Base-by-base conservation (phyloP, 2,329 filamentous ascomycete species). In the Pyrenophora graminea region DNA sequence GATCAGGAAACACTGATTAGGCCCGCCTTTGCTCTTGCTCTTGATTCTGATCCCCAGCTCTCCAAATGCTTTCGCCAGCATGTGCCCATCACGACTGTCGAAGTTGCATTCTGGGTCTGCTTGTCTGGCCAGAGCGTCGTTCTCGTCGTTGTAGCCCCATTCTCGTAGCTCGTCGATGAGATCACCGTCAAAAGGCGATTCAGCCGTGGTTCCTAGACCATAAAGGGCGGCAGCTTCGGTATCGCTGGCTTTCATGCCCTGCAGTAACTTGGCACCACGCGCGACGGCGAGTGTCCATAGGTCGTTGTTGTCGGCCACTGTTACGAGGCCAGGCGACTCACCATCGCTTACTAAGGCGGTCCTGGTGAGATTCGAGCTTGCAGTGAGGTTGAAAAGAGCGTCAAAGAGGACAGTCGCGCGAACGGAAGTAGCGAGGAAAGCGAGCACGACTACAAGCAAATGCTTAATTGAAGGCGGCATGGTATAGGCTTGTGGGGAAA, bases 81-180 rank as follows among this genome's bases (percentile, higher is more conserved):
- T 48, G 15, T 58, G 52, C 21, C 44, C 50, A 4, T 18, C 15
- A 6, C 33, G 33, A 18, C 44, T 45, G 33, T 51, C 38, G 9
- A 58, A 48, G 18, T 58, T 42, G 38, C 56, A 58, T 23, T 53
- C 43, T 4, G 12, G 25, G 23, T 58, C 50, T 34, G 36, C 36
- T 21, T 32, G 33, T 27, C 36, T 47, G 18, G 48, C 40, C 18
- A 55, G 41, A 10, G 30, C 48, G 2, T 47, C 38, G 4, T 19
- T 49, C 12, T 53, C 39, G 7, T 59, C 53, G 33, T 59, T 59
- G 31, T 54, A 59, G 4, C 53, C 54, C 56, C 51, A 57, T n/a
- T 49, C 45, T 6, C 30, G 25, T 12, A 59, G 40, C 21, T 38
- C 48, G 9, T 25, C 39, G 15, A 48, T 30, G 15, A 54, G 50